phyloP scores from a whole-genome alignment of 371 early-diverging fungal genomes.

The Phascolomyces articulosus region DNA sequence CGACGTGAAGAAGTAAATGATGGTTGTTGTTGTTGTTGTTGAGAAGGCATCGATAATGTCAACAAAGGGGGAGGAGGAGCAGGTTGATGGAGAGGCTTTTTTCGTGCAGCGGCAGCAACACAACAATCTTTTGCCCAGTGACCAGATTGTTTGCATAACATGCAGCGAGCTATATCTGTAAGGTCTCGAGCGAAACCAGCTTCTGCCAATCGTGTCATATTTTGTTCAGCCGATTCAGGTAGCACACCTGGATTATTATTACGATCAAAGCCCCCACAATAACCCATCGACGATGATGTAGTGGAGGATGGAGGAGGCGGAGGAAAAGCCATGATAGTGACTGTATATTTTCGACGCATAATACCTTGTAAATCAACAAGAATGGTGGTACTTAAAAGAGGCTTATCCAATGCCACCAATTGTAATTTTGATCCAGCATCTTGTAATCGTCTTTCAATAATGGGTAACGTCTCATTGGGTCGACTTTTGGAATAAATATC shows the following conservation, averaged over 20 bases:
- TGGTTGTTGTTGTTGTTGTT: background rate
- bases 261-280: background rate
- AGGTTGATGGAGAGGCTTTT: background rate
- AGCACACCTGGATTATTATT: constrained; percentile 4
- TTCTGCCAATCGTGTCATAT: constrained; percentile 15
- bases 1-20: background rate
- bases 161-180: constrained; percentile 12
- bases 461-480: constrained; percentile 17
- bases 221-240: constrained; percentile 15
- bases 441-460: constrained; percentile 6
- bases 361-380: constrained; percentile 20
- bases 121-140: constrained; percentile 22
- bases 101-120: background rate
- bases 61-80: background rate
- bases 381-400: constrained; percentile 9
- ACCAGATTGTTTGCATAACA: constrained; percentile 15
- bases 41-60: background rate
- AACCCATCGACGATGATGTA: background rate
- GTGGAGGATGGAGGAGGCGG: background rate
- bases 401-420: constrained; percentile 15
- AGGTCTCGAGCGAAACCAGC: constrained; percentile 19
- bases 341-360: constrained; percentile 11
- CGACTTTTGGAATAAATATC: constrained; percentile 18
- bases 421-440: constrained; percentile 10
- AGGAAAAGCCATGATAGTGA: background rate